Evolutionary conservation across 495 filamentous ascomycete species (phyloP), one percentile per base, ranked within the genome.

Genomic region (Hyaloscypha bicolor): DNA sequence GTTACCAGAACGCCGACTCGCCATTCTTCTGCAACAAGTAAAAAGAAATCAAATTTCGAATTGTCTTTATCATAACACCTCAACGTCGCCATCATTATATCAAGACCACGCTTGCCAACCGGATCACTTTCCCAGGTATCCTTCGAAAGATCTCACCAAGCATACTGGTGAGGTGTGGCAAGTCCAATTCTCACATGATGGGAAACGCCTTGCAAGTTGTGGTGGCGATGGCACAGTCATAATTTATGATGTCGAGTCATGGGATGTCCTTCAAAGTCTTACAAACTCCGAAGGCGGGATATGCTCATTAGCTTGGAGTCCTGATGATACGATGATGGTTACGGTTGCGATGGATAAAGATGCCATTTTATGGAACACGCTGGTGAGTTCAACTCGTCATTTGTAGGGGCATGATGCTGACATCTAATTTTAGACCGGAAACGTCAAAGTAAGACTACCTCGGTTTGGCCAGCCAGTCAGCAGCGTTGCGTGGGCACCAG

Each of bases 1-100:
- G 96, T 92, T 99, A 59, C 96, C 95, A 6, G 91, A 96, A 71
- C 92, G 96, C 76, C 91, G 95, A 14, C 82, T 99, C n/a, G 93
- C 92, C 9, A 81, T 86, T 31, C 78, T 99, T n/a, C 79, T 99
- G 59, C 82, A 91, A 58, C 86, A 94, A 64, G 86, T 96, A 32
- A 97, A 97, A 73, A 80, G 87, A 58, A 85, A 81, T 62, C 94
- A 97, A 77, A 91, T 98, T 55, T 84, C 87, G 58, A 83, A 86
- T 48, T 99, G 95, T 72, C 78, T 93, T 55, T 99, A 92, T 78
- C 95, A 99, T 79, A 97, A 94, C 65, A 91, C 87, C 5, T 81
- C 86, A n/a, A 75, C 80, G 2, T 80, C 92, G 3, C 93, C 93
- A 0, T 97, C 94, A 1, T 83, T 99, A 60, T 98, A 96, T 79